Base-by-base conservation (phyloP, 129 eudicot species). In the Flaveria ramosissima region DNA sequence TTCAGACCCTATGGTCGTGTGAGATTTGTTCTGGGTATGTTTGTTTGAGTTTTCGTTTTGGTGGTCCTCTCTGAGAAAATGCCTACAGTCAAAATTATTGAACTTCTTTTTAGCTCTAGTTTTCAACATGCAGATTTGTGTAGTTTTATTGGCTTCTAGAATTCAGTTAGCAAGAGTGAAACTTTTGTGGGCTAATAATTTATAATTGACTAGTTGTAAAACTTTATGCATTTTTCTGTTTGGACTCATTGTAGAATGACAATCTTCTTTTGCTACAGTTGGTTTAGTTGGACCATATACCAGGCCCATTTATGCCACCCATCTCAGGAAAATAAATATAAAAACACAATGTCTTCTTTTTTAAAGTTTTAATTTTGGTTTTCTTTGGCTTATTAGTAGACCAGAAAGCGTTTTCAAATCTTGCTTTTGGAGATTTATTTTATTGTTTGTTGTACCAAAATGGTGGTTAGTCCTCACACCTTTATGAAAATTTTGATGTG, bases 91-190 rank as follows among this genome's bases (percentile, higher is more conserved):
- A 47, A 17, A 72, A 15, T 52, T 8, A 39, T 56, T 55, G 24
- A 55, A 68, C 80, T 65, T 45, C 12, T 8, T 65, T 21, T 59
- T 63, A 62, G 62, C 48, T 80, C 17, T 78, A 72, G 69, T 62
- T 48, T 73, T 53, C 26, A 53, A 61, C 26, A 24, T 65, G 78
- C 78, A 27, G 62, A 73, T 73, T n/a, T 80, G 45, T 55, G 7
- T 80, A 67, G 75, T 74, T 74, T 80, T 60, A 60, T 45, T 72
- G 74, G 69, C 19, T 72, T 64, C 69, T 72, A 63, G 69, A 63
- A 27, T 7, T 32, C 69, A 63, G 69, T 30, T 63, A 26, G 21
- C 30, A 63, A 63, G 68, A 19, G 46, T 63, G 16, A 30, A 63
- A 30, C 69, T 63, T 30, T 30, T 27, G 69, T 63, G 69, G 69